A percentile compares a stretch with the other conserved stretches of the same genome.
Evolutionary conservation across 2,329 filamentous ascomycete genomes (phyloP).

Genomic region (Fusarium austroafricanum): DNA sequence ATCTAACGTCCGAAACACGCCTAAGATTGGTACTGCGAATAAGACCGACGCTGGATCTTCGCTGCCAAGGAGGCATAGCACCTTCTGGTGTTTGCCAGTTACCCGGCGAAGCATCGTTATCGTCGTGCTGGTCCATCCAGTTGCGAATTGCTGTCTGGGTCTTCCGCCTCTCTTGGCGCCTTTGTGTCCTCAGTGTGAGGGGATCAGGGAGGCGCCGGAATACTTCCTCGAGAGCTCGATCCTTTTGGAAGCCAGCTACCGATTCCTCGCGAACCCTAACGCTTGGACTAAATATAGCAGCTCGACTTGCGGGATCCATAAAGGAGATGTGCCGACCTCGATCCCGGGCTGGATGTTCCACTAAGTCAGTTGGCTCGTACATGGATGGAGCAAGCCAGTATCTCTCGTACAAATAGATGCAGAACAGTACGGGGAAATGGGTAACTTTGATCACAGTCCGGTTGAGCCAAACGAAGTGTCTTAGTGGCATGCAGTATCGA

Average conservation of each 20-base stretch:
- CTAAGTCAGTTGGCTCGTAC: conserved; percentile 85
- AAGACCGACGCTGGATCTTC: conserved; percentile 64
- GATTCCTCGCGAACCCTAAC: conserved; percentile 84
- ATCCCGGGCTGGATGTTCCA: conserved; percentile 74
- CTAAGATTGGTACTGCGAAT: conserved; percentile 61
- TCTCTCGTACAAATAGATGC: conserved; percentile 89
- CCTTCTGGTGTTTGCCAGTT: conserved; percentile 64
- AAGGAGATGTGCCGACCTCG: conserved; percentile 66
- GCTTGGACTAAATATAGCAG: conserved; percentile 78
- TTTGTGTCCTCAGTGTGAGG: conserved; percentile 68
- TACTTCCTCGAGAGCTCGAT: conserved; percentile 89
- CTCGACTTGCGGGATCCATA: conserved; percentile 64
- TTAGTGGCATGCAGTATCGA: conserved; percentile 82
- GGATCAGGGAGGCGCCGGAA: conserved; percentile 80
- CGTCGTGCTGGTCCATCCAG: conserved; percentile 85
- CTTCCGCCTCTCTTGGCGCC: conserved; percentile 74
- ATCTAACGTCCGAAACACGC: conserved; percentile 67
- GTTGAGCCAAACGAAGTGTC: conserved; percentile 85
- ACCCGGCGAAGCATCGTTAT: conserved; percentile 57
- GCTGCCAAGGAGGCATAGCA: conserved; percentile 60
- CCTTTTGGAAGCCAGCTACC: conserved; percentile 88
- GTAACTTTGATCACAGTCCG: conserved; percentile 91
- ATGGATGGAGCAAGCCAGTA: conserved; percentile 79
- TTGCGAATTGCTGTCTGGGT: conserved; percentile 85
- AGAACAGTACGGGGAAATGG: conserved; percentile 87